Evolutionary conservation across 768 basidiomycete genomes (phyloP).

Genomic region (Kwoniella heveanensis): DNA sequence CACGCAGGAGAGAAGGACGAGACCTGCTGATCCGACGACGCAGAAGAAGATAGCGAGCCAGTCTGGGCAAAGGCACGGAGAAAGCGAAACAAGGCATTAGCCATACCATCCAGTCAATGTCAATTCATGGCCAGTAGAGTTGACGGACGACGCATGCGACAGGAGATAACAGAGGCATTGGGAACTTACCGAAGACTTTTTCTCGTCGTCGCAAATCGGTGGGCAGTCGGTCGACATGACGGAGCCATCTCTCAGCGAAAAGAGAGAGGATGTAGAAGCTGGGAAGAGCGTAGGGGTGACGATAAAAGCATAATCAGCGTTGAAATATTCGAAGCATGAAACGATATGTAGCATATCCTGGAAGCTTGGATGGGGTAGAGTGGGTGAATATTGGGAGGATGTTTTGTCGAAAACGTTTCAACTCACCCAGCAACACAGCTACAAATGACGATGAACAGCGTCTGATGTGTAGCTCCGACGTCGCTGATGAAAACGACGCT

Average conservation of each 20-base stretch:
- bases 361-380: too few species aligned
- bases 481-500: constrained; percentile 56
- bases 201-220: constrained; percentile 49
- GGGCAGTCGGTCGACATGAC: constrained; percentile 58
- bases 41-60: constrained; percentile 55
- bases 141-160: too few species aligned
- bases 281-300: too few species aligned
- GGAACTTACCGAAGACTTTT: constrained; percentile 49
- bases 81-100: too few species aligned
- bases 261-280: constrained; percentile 56
- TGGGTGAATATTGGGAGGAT: too few species aligned
- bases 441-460: constrained; percentile 49
- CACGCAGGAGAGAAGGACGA: constrained; percentile 54
- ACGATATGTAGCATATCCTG: too few species aligned
- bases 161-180: neutral
- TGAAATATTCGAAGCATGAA: too few species aligned
- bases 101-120: too few species aligned
- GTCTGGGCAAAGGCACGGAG: constrained; percentile 31
- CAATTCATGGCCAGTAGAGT: too few species aligned
- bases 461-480: constrained; percentile 49
- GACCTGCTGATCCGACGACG: constrained; percentile 50
- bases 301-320: too few species aligned
- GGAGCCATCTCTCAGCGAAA: constrained; percentile 56
- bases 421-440: constrained; percentile 31
- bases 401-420: neutral